Evolutionary conservation across 495 filamentous ascomycete species (phyloP), one percentile per base, ranked within the genome.

Genomic region (Tricharina praecox): DNA sequence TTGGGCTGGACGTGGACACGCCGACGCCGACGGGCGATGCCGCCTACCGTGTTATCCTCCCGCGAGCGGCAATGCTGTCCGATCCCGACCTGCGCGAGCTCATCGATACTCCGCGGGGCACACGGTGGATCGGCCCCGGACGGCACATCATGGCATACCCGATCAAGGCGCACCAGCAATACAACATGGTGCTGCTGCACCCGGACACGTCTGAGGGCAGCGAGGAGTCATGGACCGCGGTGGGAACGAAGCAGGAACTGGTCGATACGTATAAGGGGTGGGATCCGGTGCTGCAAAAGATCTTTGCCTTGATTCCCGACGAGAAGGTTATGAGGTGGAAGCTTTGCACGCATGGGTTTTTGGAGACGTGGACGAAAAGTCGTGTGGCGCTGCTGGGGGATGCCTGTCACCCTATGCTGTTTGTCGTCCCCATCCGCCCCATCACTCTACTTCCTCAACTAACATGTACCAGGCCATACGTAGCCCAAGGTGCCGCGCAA

Each of bases 111-210:
- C 75, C 79, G 51, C 67, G 63, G n/a, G 81, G 81, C 9, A 78
- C 76, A 5, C 73, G 82, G 26, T 88, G 81, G 82, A 82, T 87
- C 48, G 81, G 82, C 36, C 74, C 75, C 56, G 76, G 76, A 54
- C 66, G 79, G 0, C 82, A 90, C 61, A 85, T 86, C 61, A 85
- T 90, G 58, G 83, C 82, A 3, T 92, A 87, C 63, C 75, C 82
- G 0, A 75, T 92, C 48, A 70, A 70, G 56, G 74, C 70, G 65
- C 76, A 87, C 57, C 72, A 68, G 21, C 80, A 84, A 61, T 85
- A 88, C 68, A 87, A 87, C 67, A 62, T 87, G 36, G 78, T 77
- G 15, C 79, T 81, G 23, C 69, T 75, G 10, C 82, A 87, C 62
- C 81, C 81, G 1, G 81, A 86, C 57, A 78, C 78, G 11, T n/a